phyloP scores from a whole-genome alignment of 2,329 filamentous ascomycete genomes.

The Ascochyta pisi region DNA sequence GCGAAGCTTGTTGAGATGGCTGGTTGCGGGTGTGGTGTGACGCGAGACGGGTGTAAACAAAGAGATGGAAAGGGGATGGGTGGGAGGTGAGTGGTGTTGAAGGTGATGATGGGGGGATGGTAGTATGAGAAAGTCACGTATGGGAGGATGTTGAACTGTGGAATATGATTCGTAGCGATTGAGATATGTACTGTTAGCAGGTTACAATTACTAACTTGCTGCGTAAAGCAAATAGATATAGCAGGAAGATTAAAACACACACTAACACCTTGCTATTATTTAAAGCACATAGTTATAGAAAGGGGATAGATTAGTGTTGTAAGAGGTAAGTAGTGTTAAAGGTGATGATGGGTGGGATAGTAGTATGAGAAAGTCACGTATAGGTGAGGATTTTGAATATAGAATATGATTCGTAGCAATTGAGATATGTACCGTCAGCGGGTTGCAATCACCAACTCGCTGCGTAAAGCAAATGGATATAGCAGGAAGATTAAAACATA shows the following conservation, averaged over 20 bases:
- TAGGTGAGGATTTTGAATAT: not conserved
- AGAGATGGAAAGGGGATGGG: not conserved
- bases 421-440: constrained; percentile 5
- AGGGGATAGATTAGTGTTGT: no score
- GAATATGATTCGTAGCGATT: constrained; percentile 7
- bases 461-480: constrained; percentile 13
- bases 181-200: constrained; percentile 2
- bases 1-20: not conserved
- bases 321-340: not conserved
- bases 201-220: constrained; percentile 1
- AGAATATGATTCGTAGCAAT: constrained; percentile 4
- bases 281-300: no score
- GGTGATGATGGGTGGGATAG: not conserved
- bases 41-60: no score
- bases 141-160: not conserved
- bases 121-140: not conserved
- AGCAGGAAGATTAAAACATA: not conserved
- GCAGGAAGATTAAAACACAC: not conserved
- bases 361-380: not conserved
- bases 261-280: no score
- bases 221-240: constrained; percentile 13
- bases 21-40: not conserved
- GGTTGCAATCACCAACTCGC: constrained; percentile 2
- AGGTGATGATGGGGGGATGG: not conserved
- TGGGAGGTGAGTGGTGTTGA: not conserved